phyloP scores from a whole-genome alignment of 2,329 filamentous ascomycete species.

The Stemphylium beticola region DNA sequence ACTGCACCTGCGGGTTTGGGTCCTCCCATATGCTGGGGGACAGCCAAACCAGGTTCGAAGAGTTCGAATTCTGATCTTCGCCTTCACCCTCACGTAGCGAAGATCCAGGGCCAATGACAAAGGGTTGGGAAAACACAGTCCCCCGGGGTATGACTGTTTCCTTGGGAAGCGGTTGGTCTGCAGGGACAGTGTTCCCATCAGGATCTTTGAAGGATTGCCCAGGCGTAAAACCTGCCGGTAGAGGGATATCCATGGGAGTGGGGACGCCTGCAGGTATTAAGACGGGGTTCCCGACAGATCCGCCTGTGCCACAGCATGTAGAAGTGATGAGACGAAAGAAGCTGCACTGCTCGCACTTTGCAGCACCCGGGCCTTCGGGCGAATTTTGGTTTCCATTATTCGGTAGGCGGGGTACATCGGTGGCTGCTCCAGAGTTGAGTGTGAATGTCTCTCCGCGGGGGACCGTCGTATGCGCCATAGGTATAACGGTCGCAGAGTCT shows the following conservation, averaged over 20 bases:
- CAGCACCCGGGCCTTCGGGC: conserved; percentile 8
- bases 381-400: conserved; percentile 14
- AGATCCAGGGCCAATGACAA: conserved; percentile 31
- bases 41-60: conserved; percentile 10
- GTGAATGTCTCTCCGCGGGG: conserved; percentile 11
- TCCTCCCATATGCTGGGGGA: conserved; percentile 10
- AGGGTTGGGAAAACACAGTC: conserved; percentile 54
- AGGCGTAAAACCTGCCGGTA: conserved; percentile 13
- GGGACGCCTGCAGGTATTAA: conserved; percentile 9
- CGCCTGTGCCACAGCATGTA: conserved; percentile 15
- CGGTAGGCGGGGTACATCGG: conserved; percentile 10
- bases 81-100: conserved; percentile 6
- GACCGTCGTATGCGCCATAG: conserved; percentile 4
- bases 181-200: conserved; percentile 21
- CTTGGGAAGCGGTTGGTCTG: conserved; percentile 35
- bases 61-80: conserved; percentile 10
- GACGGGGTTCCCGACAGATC: conserved; percentile 11
- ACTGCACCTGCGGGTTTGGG: conserved; percentile 10
- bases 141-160: conserved; percentile 46
- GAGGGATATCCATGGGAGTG: conserved; percentile 14
- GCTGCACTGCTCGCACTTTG: conserved; percentile 14
- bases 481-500: conserved; percentile 9
- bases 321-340: conserved; percentile 17
- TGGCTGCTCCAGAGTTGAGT: conserved; percentile 3
- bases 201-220: conserved; percentile 27